phyloP scores from a whole-genome alignment of 805 yeast genomes.

The Phaffomyces antillensis region DNA sequence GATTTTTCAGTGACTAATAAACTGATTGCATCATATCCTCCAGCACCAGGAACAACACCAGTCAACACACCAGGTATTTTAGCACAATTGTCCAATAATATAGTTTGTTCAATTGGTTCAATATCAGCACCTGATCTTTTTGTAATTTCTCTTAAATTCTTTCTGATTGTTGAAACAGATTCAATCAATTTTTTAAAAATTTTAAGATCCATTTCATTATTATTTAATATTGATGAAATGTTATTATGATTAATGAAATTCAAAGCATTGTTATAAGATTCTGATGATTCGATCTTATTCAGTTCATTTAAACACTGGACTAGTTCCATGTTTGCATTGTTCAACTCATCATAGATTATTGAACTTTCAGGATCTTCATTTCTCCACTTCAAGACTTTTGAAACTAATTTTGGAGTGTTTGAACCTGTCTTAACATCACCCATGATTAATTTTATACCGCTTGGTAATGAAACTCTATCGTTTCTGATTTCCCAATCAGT shows the following conservation, averaged over 20 bases:
- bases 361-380: constrained; percentile 42
- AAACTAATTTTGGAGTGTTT: constrained; percentile 86
- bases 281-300: constrained; percentile 25
- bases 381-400: constrained; percentile 67
- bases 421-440: constrained; percentile 93
- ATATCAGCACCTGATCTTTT: constrained; percentile 69
- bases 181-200: constrained; percentile 29
- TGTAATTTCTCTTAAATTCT: constrained; percentile 54
- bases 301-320: constrained; percentile 42
- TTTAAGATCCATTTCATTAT: constrained; percentile 1
- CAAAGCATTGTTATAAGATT: constrained; percentile 28
- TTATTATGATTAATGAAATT: constrained; percentile 11
- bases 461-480: constrained; percentile 56
- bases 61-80: constrained; percentile 71
- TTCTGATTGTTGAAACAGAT: constrained; percentile 47
- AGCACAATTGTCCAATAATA: constrained; percentile 51
- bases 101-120: constrained; percentile 77
- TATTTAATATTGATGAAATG: constrained; percentile 5
- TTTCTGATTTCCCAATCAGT: constrained; percentile 57
- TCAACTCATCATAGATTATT: constrained; percentile 46
- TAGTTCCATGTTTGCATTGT: constrained; percentile 51
- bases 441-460: constrained; percentile 65
- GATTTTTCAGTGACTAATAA: constrained; percentile 49
- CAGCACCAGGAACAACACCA: constrained; percentile 99
- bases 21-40: constrained; percentile 92